Percentiles rank a stretch among this genome's conserved stretches.
Conservation (phyloP, 768 basidiomycete genomes). For the Dacryopinax spathularia region DNA sequence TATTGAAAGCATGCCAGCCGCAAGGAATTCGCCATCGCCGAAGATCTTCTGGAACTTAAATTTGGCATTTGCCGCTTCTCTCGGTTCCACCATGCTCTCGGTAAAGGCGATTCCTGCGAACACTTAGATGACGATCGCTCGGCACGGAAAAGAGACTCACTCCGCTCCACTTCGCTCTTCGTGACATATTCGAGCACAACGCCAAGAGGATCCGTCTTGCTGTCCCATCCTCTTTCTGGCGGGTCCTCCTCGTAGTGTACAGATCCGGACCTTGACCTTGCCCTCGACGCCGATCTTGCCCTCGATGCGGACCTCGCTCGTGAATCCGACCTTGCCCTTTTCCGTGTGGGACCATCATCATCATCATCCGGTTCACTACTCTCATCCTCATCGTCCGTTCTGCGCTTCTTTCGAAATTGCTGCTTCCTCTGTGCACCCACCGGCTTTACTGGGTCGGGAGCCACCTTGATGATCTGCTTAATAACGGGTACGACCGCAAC, state of each 20-base stretch:
- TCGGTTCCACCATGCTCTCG: conserved; percentile 47
- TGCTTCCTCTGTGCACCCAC: background rate
- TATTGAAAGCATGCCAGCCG: conserved; percentile 74
- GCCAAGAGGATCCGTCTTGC: conserved; percentile 50
- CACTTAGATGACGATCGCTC: background rate
- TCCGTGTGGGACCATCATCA: conserved; percentile 12
- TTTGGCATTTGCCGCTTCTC: conserved; percentile 41
- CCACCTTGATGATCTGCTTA: conserved; percentile 25
- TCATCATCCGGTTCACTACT: conserved; percentile 1
- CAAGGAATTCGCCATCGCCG: conserved; percentile 80
- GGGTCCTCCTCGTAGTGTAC: conserved; percentile 9
- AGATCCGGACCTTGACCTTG: conserved; percentile 20
- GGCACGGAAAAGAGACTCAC: conserved; percentile 35
- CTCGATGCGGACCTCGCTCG: conserved; percentile 24
- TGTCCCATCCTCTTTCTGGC: conserved; percentile 68
- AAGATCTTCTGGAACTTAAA: conserved; percentile 90
- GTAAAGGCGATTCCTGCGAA: conserved; percentile 65
- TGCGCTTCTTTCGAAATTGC: background rate
- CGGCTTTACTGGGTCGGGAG: background rate
- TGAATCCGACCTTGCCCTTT: conserved; percentile 19
- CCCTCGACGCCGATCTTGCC: conserved; percentile 10
- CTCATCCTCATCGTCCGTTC: conserved; percentile 7
- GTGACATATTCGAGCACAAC: conserved; percentile 54
- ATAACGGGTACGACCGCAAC: conserved; percentile 32
- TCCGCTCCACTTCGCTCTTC: conserved; percentile 47